These are phyloP conservation scores for Zea mays DNA, from an alignment of 176 grass and related monocot genomes.

Conservation along the genomic window Zm-B73-REFERENCE-NAM-5.0 NC_050100.1:207907001-207907500, in stretches of 20 bases:
- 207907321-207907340: not conserved
- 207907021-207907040: not conserved
- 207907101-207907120: not conserved
- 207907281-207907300: constrained; percentile 20
- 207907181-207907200: not conserved
- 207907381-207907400: not conserved
- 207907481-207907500: constrained; percentile 33
- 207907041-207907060: not conserved
- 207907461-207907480: not conserved
- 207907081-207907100: constrained; percentile 21
- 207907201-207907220: not conserved
- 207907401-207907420: constrained; percentile 11
- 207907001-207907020: constrained; percentile 8
- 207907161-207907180: not conserved
- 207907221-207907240: not conserved
- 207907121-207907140: not conserved
- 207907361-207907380: constrained; percentile 25
- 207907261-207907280: constrained; percentile 1
- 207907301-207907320: not conserved
- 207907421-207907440: constrained; percentile 21
- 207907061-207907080: not conserved
- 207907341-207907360: constrained; percentile 15
- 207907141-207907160: not conserved
- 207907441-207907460: constrained; percentile 7
- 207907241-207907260: not conserved